Evolutionary conservation across 2,329 filamentous ascomycete species (phyloP).

Genomic region (Botryotinia calthae): DNA sequence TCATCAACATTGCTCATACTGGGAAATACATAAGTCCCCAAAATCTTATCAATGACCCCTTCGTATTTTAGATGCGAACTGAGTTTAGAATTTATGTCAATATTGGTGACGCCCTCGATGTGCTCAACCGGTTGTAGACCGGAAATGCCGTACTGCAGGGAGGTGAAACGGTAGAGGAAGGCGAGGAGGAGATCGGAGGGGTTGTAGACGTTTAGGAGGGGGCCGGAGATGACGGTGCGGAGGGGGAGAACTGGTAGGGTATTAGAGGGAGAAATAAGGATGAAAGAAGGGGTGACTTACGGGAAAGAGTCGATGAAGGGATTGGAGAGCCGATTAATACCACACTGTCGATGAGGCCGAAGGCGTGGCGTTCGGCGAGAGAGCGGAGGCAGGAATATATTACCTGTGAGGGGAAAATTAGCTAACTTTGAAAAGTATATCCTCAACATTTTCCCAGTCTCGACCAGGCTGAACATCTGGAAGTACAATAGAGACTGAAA

Average conservation of each 20-base stretch:
- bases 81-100: constrained; percentile 59
- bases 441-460: neutral
- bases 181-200: constrained; percentile 84
- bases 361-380: constrained; percentile 59
- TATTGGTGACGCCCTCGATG: constrained; percentile 57
- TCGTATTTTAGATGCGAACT: constrained; percentile 69
- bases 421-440: neutral
- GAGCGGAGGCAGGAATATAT: constrained; percentile 62
- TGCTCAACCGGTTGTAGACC: constrained; percentile 74
- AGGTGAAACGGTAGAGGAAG: constrained; percentile 81
- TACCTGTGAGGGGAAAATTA: constrained; percentile 49
- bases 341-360: constrained; percentile 63
- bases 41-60: constrained; percentile 61
- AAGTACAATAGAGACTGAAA: constrained; percentile 44
- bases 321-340: constrained; percentile 80
- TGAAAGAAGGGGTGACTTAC: constrained; percentile 71
- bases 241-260: constrained; percentile 72
- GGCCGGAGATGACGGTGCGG: constrained; percentile 74
- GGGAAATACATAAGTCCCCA: constrained; percentile 50
- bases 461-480: neutral
- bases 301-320: constrained; percentile 49
- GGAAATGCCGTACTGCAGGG: constrained; percentile 78
- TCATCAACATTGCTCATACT: constrained; percentile 64
- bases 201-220: constrained; percentile 88
- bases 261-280: constrained; percentile 69